phyloP scores from a whole-genome alignment of 495 filamentous ascomycete species.

The Extremus antarcticus region DNA sequence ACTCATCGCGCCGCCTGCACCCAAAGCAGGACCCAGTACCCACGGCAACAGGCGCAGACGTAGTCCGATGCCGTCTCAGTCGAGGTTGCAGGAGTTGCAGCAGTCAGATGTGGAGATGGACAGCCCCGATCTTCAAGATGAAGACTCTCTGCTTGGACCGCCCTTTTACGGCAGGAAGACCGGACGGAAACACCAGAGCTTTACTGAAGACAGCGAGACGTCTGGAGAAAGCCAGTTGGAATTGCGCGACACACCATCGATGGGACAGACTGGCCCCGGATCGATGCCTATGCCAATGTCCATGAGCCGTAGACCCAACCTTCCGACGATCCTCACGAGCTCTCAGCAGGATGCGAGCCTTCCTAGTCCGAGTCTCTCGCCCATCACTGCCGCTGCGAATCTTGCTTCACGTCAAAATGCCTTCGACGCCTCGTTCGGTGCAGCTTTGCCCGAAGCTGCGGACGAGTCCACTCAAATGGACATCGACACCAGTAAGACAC shows the following conservation, averaged over 20 bases:
- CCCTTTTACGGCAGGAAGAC: conserved; percentile 13
- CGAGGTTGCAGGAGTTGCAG: conserved; percentile 5
- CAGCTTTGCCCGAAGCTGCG: conserved; percentile 22
- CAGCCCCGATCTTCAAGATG: conserved; percentile 6
- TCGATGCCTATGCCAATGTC: conserved; percentile 6
- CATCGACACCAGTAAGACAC: conserved; percentile 3
- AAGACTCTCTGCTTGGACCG: conserved; percentile 16
- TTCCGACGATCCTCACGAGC: conserved; percentile 42
- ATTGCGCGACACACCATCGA: conserved; percentile 30
- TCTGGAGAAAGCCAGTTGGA: conserved; percentile 1
- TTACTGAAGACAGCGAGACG: not conserved
- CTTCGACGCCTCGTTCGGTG: conserved; percentile 15
- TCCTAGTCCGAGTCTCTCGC: conserved; percentile 88
- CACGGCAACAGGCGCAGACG: not conserved
- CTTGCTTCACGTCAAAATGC: conserved; percentile 24
- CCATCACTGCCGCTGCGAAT: conserved; percentile 72
- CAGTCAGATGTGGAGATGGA: conserved; percentile 10
- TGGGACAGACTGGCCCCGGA: conserved; percentile 31
- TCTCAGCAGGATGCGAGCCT: conserved; percentile 78
- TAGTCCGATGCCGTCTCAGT: not conserved
- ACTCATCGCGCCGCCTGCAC: not conserved
- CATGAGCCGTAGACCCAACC: conserved; percentile 10
- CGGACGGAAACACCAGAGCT: conserved; percentile 6
- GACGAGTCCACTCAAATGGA: conserved; percentile 22
- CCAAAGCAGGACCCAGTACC: not conserved